phyloP scores from a whole-genome alignment of 176 grass and related monocot species.

The Carex myosuroides region DNA sequence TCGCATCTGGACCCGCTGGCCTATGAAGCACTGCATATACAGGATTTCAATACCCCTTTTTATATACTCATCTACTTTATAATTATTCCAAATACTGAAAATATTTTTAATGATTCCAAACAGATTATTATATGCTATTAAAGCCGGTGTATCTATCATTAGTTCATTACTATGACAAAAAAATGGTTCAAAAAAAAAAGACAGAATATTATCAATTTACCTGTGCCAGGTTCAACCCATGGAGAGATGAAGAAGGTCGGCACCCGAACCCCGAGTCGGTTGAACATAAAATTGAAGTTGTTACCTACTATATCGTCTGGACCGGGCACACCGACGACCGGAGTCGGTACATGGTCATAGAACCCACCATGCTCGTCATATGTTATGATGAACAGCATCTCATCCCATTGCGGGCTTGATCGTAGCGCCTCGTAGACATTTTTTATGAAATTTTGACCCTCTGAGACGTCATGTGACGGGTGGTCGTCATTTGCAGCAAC shows the following conservation, averaged over 20 bases:
- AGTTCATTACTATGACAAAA: neutral
- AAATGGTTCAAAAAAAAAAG: neutral
- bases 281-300: conserved; percentile 60
- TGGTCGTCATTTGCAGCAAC: conserved; percentile 77
- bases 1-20: conserved; percentile 33
- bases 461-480: conserved; percentile 60
- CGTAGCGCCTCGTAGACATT: conserved; percentile 63
- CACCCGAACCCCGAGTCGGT: conserved; percentile 75
- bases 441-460: conserved; percentile 62
- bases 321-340: conserved; percentile 39
- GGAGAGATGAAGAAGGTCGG: conserved; percentile 64
- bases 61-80: neutral
- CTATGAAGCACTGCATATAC: conserved; percentile 34
- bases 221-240: conserved; percentile 56
- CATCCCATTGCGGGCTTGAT: conserved; percentile 55
- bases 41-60: neutral
- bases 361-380: conserved; percentile 89
- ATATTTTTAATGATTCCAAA: neutral
- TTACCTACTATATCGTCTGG: conserved; percentile 49
- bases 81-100: neutral
- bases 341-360: conserved; percentile 69
- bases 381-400: conserved; percentile 56
- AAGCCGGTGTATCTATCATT: neutral
- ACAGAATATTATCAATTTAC: neutral
- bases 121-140: neutral